Evolutionary conservation across 306 rosid species (phyloP).

Genomic region (Vigna angularis): DNA sequence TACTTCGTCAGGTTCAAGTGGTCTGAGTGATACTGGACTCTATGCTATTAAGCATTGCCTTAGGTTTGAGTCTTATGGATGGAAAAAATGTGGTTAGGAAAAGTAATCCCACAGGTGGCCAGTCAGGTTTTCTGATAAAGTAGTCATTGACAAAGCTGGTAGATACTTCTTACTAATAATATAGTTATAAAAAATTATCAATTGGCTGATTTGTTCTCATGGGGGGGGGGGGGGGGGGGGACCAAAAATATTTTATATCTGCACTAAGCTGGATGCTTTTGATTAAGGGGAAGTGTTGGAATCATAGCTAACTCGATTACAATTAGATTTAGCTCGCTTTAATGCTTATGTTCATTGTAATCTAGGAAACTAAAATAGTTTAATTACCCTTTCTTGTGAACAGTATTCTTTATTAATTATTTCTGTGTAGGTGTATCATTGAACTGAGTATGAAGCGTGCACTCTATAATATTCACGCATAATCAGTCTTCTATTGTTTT

Average conservation of each 20-base stretch:
- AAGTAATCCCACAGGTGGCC: no score
- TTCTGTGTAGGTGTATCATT: neutral
- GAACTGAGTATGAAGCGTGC: neutral
- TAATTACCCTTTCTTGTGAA: neutral
- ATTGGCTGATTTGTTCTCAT: neutral
- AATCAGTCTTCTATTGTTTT: neutral
- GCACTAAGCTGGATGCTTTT: neutral
- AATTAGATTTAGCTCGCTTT: neutral
- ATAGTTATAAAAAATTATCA: neutral
- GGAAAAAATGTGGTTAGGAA: no score
- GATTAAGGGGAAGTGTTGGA: neutral
- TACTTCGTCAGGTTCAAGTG: neutral
- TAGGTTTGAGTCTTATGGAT: no score
- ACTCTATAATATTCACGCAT: neutral
- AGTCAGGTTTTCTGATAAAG: no score
- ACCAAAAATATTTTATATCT: neutral
- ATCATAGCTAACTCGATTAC: neutral
- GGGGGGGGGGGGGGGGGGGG: neutral
- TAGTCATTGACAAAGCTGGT: no score
- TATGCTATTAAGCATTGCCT: no score
- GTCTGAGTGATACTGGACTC: no score
- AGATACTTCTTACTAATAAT: no score
- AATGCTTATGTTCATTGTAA: neutral
- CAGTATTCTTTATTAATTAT: neutral
- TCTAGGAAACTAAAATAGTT: neutral